phyloP scores from a whole-genome alignment of 371 early-diverging fungal species.

The Actinomucor elegans region DNA sequence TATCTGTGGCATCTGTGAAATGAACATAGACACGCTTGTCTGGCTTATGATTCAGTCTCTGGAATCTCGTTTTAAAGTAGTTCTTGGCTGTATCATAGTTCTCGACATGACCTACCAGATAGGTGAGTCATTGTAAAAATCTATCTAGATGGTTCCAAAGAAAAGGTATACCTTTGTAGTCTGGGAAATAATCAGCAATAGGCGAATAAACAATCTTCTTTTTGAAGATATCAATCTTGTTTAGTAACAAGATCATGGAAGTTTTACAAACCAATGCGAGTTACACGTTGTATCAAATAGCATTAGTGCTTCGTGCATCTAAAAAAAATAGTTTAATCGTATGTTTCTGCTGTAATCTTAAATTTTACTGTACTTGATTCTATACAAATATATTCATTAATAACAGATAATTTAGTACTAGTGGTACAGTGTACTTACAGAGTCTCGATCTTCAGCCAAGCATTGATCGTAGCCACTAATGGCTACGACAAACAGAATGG shows the following conservation, averaged over 20 bases:
- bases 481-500: conserved; percentile 90
- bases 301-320: conserved; percentile 94
- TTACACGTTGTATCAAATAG: conserved; percentile 96
- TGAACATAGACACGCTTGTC: conserved; percentile 60
- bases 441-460: conserved; percentile 88
- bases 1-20: conserved; percentile 65
- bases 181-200: conserved; percentile 85
- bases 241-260: conserved; percentile 92
- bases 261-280: conserved; percentile 91
- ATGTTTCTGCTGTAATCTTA: background rate
- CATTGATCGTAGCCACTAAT: conserved; percentile 94
- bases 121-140: background rate
- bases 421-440: conserved; percentile 54
- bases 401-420: background rate
- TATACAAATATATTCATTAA: conserved; percentile 7
- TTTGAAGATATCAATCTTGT: conserved; percentile 95
- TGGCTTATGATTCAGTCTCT: conserved; percentile 38
- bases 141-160: no score
- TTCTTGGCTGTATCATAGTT: conserved; percentile 27
- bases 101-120: conserved; percentile 27
- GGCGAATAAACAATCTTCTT: conserved; percentile 80
- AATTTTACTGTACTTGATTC: conserved; percentile 16
- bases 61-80: conserved; percentile 43
- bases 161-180: conserved; percentile 78
- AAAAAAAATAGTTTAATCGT: conserved; percentile 18